Conservation (phyloP, 371 early-diverging fungal species). For the Batkoa obscura region DNA sequence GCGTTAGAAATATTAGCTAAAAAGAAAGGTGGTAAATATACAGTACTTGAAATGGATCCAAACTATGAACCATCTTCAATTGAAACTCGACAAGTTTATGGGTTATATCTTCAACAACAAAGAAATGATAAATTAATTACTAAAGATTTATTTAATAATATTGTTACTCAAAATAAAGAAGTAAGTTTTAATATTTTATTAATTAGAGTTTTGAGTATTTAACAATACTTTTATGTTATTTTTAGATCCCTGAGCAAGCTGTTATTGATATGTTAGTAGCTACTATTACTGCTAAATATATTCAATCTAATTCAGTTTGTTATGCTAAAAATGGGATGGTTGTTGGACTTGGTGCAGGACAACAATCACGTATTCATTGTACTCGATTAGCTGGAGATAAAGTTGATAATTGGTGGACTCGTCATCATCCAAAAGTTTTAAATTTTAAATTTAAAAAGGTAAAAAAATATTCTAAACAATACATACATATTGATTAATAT, state of each 20-base stretch:
- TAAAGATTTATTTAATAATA: conserved; percentile 49
- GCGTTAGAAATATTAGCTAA: conserved; percentile 76
- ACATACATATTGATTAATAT: no score
- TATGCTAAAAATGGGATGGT: conserved; percentile 96
- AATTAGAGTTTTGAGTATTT: background rate
- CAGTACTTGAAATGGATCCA: conserved; percentile 77
- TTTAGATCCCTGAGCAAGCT: conserved; percentile 40
- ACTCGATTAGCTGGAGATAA: conserved; percentile 96
- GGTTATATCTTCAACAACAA: conserved; percentile 73
- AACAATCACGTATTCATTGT: conserved; percentile 95
- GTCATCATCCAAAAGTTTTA: conserved; percentile 83
- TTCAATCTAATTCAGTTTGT: conserved; percentile 94
- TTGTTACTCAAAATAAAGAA: conserved; percentile 61
- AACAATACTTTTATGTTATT: background rate
- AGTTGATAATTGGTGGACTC: conserved; percentile 95
- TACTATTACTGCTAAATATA: conserved; percentile 92
- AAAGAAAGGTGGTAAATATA: conserved; percentile 96
- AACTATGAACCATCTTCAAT: conserved; percentile 58
- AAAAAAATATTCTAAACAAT: background rate
- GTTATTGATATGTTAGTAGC: conserved; percentile 82
- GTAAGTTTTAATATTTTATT: conserved; percentile 13
- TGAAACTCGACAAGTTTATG: conserved; percentile 89
- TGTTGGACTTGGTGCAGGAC: conserved; percentile 95
- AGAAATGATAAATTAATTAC: conserved; percentile 70
- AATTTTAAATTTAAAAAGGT: conserved; percentile 60